phyloP scores from a whole-genome alignment of 2,329 filamentous ascomycete genomes.

The Trichoderma lentiforme region DNA sequence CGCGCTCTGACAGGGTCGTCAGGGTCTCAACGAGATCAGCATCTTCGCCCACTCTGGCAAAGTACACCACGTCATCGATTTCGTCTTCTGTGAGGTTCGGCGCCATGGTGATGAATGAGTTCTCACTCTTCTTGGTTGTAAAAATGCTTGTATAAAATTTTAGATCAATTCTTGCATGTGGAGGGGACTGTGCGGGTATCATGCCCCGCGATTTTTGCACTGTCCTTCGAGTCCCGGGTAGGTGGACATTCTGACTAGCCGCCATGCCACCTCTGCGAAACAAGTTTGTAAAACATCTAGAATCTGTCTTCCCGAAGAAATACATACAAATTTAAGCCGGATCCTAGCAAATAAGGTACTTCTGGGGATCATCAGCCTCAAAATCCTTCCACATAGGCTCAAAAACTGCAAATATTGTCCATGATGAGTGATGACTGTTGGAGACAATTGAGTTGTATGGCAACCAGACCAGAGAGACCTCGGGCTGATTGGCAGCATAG shows the following conservation, averaged over 20 bases:
- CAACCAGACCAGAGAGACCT: too few species aligned
- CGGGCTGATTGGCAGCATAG: too few species aligned
- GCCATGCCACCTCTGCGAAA: neutral
- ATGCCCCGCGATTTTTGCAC: conserved; percentile 37
- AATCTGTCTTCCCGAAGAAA: conserved; percentile 14
- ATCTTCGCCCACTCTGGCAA: conserved; percentile 73
- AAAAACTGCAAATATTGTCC: conserved; percentile 27
- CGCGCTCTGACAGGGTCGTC: conserved; percentile 57
- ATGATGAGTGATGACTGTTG: conserved; percentile 13
- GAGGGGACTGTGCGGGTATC: conserved; percentile 39
- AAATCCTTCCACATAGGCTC: conserved; percentile 24
- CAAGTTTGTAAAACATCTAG: neutral
- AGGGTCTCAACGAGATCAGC: conserved; percentile 62
- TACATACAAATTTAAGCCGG: conserved; percentile 10
- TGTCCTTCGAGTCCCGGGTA: conserved; percentile 22
- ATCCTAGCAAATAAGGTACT: conserved; percentile 18
- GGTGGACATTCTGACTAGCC: neutral
- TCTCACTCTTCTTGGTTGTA: conserved; percentile 8
- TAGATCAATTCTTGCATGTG: conserved; percentile 25
- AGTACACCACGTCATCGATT: conserved; percentile 89
- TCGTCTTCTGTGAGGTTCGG: conserved; percentile 68
- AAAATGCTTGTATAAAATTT: conserved; percentile 28
- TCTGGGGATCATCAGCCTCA: conserved; percentile 18
- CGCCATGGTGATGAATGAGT: conserved; percentile 36
- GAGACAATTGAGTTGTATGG: too few species aligned